phyloP scores from a whole-genome alignment of 176 grass and related monocot species.

The Eleusine coracana region DNA sequence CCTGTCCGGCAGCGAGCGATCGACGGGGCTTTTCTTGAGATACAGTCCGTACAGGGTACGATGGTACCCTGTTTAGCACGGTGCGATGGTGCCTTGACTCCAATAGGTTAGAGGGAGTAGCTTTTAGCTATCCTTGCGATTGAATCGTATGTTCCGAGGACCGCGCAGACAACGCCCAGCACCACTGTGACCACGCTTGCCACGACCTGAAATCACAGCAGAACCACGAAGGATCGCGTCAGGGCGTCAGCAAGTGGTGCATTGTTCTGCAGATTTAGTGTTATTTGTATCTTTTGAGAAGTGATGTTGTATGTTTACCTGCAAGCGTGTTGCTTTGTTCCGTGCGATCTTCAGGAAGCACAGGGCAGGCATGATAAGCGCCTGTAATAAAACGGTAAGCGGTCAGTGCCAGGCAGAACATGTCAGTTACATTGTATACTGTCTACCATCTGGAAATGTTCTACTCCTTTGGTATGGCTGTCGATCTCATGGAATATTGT shows the following conservation, averaged over 20 bases:
- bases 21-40: no score
- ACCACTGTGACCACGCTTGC: slow-evolving; percentile 48
- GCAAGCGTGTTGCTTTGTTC: slow-evolving; percentile 62
- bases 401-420: no score
- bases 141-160: slow-evolving; percentile 71
- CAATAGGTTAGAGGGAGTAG: slow-evolving; percentile 9
- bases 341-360: slow-evolving; percentile 83
- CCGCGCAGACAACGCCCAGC: slow-evolving; percentile 50
- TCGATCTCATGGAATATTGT: no score
- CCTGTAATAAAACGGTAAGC: slow-evolving; percentile 37
- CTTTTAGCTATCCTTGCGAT: slow-evolving; percentile 47
- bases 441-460: no score
- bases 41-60: slow-evolving; percentile 15
- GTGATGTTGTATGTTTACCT: slow-evolving; percentile 50
- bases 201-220: slow-evolving; percentile 46
- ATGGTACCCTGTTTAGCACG: slow-evolving; percentile 17
- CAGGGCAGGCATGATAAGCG: slow-evolving; percentile 79
- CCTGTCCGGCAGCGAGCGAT: neutral
- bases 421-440: no score
- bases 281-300: neutral
- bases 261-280: neutral
- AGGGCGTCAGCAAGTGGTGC: neutral
- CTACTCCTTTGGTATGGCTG: no score
- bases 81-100: neutral
- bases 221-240: neutral